Base-by-base conservation (phyloP, 768 basidiomycete genomes). In the Leccinellum albellum region DNA sequence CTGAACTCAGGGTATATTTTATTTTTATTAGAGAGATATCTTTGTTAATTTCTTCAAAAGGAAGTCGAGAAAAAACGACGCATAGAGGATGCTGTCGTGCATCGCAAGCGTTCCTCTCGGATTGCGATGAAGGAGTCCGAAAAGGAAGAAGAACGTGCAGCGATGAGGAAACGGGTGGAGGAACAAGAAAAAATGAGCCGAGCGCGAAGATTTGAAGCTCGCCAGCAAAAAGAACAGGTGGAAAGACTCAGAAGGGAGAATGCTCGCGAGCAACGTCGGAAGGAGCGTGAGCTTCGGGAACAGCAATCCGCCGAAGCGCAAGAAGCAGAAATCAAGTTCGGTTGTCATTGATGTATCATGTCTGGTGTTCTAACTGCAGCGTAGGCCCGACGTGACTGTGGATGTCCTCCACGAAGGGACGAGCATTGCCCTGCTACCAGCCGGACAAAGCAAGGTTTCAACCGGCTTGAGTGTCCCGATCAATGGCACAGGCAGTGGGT, bases 21-120 rank as follows among this genome's bases (percentile, higher is more conserved):
- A 10, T 45, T 50, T 45, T 31, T 17, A 59, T 15, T 21, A 50
- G 42, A 28, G 6, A 24, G 24, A 15, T 45, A 1, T 37, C 28
- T 21, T 56, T 54, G 48, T 54, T 57, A 10, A 63, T 63, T 14
- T 45, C 45, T 49, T 55, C 31, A 53, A 53, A 66, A 90, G 88
- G 85, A 88, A 73, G 73, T 78, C 29, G 82, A 87, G 65, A 79
- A 76, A 33, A 84, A 85, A 66, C 78, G 79, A 23, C 82, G 78
- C 14, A 58, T 89, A 51, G 88, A 91, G 59, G 87, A 89, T 61
- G 89, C 90, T 2, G 74, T 94, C 13, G 81, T 84, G 24, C 89
- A 91, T 58, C 85, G 94, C 57, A 97, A 98, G 70, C 87, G 94
- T 23, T 96, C 94, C 0, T 91, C 91, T 17, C 88, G 95, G 31